These are phyloP conservation scores for Ceratobasidium sp. DNA, from an alignment of 1,284 basidiomycete genomes.

Conservation along the genomic window DNA sequence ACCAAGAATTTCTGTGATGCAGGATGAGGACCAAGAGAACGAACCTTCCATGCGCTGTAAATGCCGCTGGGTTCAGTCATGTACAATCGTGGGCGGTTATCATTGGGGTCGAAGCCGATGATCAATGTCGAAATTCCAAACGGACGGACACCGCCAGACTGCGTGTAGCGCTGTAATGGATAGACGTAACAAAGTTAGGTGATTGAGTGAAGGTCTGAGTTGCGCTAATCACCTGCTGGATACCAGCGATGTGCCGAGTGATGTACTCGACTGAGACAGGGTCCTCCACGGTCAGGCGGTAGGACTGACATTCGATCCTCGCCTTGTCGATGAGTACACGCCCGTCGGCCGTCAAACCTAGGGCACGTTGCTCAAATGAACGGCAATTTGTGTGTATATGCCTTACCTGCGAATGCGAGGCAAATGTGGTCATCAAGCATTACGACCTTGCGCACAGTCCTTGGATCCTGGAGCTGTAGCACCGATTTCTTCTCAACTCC, in stretches of 20 bases:
- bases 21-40: constrained; percentile 45
- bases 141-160: constrained; percentile 97
- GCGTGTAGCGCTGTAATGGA: constrained; percentile 85
- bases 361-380: neutral
- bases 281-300: constrained; percentile 97
- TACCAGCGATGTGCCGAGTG: constrained; percentile 95
- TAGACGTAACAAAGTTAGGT: constrained; percentile 9
- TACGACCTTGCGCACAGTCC: constrained; percentile 97
- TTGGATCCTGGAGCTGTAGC: constrained; percentile 95
- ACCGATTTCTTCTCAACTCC: constrained; percentile 99
- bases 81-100: constrained; percentile 88
- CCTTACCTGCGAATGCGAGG: constrained; percentile 93
- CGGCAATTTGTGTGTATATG: constrained; percentile 30
- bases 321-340: constrained; percentile 98
- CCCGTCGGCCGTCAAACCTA: constrained; percentile 97
- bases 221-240: constrained; percentile 83
- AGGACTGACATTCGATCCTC: constrained; percentile 96
- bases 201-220: constrained; percentile 4
- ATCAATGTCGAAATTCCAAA: constrained; percentile 98
- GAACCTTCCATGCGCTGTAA: constrained; percentile 97
- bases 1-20: neutral
- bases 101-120: constrained; percentile 96
- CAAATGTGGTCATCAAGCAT: constrained; percentile 99
- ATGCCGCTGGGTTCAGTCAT: constrained; percentile 98
- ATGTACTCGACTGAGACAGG: constrained; percentile 99